Percentiles rank a stretch among this genome's conserved stretches.
Conservation (phyloP, 495 filamentous ascomycete species). For the Aspergillus kassunensis region DNA sequence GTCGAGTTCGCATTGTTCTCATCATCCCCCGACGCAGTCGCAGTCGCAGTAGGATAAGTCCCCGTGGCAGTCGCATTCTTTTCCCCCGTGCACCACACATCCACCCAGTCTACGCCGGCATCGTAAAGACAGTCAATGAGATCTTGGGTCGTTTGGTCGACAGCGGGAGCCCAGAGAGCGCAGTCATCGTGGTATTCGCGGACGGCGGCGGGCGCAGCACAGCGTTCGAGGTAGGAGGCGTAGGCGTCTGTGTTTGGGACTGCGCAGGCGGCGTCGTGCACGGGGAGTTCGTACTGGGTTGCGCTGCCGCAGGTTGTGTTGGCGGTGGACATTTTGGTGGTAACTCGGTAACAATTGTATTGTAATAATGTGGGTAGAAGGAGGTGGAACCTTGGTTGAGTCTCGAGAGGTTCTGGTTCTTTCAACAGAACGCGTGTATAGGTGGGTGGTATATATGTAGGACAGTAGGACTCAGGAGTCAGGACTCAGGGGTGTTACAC, state of each 20-base stretch:
- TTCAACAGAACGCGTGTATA: too few species aligned
- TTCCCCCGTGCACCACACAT: constrained; percentile 25
- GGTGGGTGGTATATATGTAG: neutral
- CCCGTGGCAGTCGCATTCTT: neutral
- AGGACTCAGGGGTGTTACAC: neutral
- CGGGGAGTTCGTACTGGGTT: constrained; percentile 1
- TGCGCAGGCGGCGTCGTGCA: constrained; percentile 5
- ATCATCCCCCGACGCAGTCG: neutral
- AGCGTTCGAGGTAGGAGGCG: neutral
- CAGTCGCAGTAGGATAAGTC: too few species aligned
- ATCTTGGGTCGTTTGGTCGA: constrained; percentile 20
- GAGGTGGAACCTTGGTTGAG: too few species aligned
- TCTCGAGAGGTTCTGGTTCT: too few species aligned
- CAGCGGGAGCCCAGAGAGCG: constrained; percentile 26
- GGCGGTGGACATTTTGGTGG: constrained; percentile 1
- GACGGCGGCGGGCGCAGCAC: neutral
- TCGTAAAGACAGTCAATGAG: constrained; percentile 24
- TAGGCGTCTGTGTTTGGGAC: constrained; percentile 1
- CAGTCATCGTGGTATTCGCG: constrained; percentile 19
- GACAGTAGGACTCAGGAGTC: too few species aligned
- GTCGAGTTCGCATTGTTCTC: neutral
- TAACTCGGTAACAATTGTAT: too few species aligned
- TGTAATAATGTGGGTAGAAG: neutral
- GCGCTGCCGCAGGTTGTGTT: neutral
- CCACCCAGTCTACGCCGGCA: constrained; percentile 27